These are phyloP conservation scores for Oleoguttula mirabilis DNA, from an alignment of 495 filamentous ascomycete species.

Conservation along the genomic window DNA sequence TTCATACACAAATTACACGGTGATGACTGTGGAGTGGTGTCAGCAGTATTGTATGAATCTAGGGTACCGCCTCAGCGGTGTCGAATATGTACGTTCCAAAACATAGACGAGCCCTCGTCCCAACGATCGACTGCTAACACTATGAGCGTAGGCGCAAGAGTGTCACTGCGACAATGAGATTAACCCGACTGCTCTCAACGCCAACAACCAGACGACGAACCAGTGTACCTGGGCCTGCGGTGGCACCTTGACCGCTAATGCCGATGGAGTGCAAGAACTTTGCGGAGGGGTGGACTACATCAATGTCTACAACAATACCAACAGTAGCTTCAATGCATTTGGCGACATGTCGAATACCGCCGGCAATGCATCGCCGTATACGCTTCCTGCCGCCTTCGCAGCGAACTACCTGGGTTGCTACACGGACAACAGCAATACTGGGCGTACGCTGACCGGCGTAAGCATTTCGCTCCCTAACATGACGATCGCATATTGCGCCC, in stretches of 20 bases:
- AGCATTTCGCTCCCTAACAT: slow-evolving; percentile 11
- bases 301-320: slow-evolving; percentile 18
- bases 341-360: slow-evolving; percentile 8
- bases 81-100: too few species aligned
- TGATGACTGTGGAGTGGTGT: slow-evolving; percentile 18
- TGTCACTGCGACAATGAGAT: slow-evolving; percentile 22
- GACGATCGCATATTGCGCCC: slow-evolving; percentile 16
- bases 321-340: slow-evolving; percentile 7
- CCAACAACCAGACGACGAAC: background rate
- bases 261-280: slow-evolving; percentile 7
- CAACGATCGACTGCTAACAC: too few species aligned
- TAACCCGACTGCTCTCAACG: slow-evolving; percentile 14
- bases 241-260: slow-evolving; percentile 7
- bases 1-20: slow-evolving; percentile 4
- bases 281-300: slow-evolving; percentile 16
- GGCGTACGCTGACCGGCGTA: slow-evolving; percentile 1
- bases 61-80: background rate
- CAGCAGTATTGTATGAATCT: slow-evolving; percentile 11
- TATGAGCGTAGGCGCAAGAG: slow-evolving; percentile 17
- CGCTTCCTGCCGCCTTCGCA: slow-evolving; percentile 9
- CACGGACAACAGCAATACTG: slow-evolving; percentile 5
- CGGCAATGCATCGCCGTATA: slow-evolving; percentile 14
- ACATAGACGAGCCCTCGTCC: too few species aligned
- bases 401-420: slow-evolving; percentile 20
- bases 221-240: slow-evolving; percentile 19